Conservation (phyloP, 2,329 filamentous ascomycete genomes). For the Stemphylium beticola region DNA sequence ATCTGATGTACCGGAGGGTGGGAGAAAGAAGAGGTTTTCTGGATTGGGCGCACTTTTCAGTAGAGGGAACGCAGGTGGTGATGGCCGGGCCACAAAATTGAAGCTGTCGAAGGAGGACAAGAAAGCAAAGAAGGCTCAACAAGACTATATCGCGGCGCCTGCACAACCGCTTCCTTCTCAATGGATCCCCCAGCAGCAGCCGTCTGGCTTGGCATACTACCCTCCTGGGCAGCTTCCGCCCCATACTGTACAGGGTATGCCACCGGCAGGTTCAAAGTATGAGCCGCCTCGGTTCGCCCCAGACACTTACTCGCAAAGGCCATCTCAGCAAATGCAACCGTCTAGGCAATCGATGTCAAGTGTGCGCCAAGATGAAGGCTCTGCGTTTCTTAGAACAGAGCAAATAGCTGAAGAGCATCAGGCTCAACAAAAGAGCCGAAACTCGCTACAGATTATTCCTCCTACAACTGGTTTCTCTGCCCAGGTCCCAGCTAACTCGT, state of each 20-base stretch:
- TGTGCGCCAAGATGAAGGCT: conserved; percentile 18
- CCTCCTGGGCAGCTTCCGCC: conserved; percentile 19
- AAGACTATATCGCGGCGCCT: conserved; percentile 26
- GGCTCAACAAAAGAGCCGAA: conserved; percentile 11
- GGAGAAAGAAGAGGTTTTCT: conserved; percentile 56
- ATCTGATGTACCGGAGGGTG: conserved; percentile 27
- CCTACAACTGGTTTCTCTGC: conserved; percentile 8
- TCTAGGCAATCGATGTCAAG: conserved; percentile 12
- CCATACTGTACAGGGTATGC: conserved; percentile 27
- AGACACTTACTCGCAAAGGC: conserved; percentile 19
- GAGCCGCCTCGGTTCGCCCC: conserved; percentile 18
- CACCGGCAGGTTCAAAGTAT: conserved; percentile 20
- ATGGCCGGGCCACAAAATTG: conserved; percentile 32
- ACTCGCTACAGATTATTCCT: conserved; percentile 10
- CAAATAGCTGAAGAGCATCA: conserved; percentile 31
- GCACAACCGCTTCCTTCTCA: conserved; percentile 17
- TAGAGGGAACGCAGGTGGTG: conserved; percentile 43
- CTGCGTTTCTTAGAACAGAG: conserved; percentile 32
- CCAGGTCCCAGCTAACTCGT: conserved; percentile 1
- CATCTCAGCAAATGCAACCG: conserved; percentile 9
- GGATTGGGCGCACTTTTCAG: conserved; percentile 53
- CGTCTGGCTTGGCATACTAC: conserved; percentile 23
- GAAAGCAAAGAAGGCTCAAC: conserved; percentile 42
- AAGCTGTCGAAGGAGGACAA: conserved; percentile 49
- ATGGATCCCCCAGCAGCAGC: conserved; percentile 29